A percentile compares a stretch with the other conserved stretches of the same genome.
Evolutionary conservation across 768 basidiomycete species (phyloP).

Genomic region (Tylopilus intermedius): DNA sequence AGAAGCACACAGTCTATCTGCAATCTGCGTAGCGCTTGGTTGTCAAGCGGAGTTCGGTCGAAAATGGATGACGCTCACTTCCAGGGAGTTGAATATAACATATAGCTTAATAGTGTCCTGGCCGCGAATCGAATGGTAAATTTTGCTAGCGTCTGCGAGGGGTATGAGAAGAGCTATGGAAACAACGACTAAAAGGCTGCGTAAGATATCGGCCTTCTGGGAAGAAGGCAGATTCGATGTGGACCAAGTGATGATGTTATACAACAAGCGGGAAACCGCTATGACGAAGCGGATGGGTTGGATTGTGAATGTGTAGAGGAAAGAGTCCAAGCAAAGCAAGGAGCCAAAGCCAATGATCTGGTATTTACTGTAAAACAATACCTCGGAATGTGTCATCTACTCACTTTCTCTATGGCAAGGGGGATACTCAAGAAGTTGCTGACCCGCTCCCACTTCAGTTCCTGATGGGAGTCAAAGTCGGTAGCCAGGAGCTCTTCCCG

Average conservation of each 20-base stretch:
- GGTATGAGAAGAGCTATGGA: slow-evolving; percentile 73
- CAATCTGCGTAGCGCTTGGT: slow-evolving; percentile 58
- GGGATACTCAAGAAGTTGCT: slow-evolving; percentile 94
- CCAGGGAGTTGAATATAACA: slow-evolving; percentile 97
- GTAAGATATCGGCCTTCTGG: slow-evolving; percentile 90
- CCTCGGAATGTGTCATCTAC: slow-evolving; percentile 3
- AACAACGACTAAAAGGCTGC: slow-evolving; percentile 66
- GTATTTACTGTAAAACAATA: slow-evolving; percentile 2
- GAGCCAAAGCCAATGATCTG: slow-evolving; percentile 92
- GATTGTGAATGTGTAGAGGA: slow-evolving; percentile 96
- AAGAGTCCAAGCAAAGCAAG: slow-evolving; percentile 91
- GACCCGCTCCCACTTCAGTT: slow-evolving; percentile 92
- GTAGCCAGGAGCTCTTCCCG: slow-evolving; percentile 83
- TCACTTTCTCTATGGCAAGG: slow-evolving; percentile 89
- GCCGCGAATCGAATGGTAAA: slow-evolving; percentile 95
- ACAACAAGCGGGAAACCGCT: slow-evolving; percentile 53
- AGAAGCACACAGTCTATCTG: slow-evolving; percentile 87
- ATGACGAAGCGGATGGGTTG: slow-evolving; percentile 83
- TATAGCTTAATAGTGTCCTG: slow-evolving; percentile 99
- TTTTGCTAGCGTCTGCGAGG: slow-evolving; percentile 92
- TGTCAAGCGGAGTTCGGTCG: background rate
- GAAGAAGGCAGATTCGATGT: slow-evolving; percentile 67
- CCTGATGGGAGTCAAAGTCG: slow-evolving; percentile 93
- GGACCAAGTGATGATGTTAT: slow-evolving; percentile 46
- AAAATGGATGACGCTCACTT: slow-evolving; percentile 51